A percentile compares a stretch with the other conserved stretches of the same genome.
These are phyloP conservation scores for Monosporozyma siamensis DNA, from an alignment of 805 yeast species.

Conservation along the genomic window DNA sequence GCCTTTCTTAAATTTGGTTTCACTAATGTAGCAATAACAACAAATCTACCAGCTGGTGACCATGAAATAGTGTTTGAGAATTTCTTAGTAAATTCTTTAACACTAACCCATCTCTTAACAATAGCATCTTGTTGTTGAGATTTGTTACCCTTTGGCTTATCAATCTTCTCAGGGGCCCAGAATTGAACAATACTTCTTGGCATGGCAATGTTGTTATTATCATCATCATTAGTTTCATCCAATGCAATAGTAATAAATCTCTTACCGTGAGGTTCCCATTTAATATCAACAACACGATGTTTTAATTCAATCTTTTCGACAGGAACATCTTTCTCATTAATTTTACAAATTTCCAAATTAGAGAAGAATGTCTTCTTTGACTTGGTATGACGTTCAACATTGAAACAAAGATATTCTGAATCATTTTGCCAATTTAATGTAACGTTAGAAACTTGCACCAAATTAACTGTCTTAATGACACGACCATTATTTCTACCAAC, in stretches of 20 bases:
- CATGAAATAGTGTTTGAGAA: conserved; percentile 66
- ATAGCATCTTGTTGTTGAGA: conserved; percentile 17
- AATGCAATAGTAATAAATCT: conserved; percentile 75
- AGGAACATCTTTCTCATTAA: conserved; percentile 83
- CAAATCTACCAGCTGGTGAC: conserved; percentile 92
- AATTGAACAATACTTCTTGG: conserved; percentile 61
- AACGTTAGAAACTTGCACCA: conserved; percentile 90
- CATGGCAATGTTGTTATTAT: conserved; percentile 46
- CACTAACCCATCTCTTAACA: conserved; percentile 48
- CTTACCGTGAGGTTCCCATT: conserved; percentile 93
- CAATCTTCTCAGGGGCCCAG: conserved; percentile 66
- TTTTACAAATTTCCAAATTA: conserved; percentile 82
- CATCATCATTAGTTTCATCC: conserved; percentile 34
- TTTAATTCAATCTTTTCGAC: conserved; percentile 90
- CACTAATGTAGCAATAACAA: conserved; percentile 42
- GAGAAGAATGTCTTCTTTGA: conserved; percentile 87
- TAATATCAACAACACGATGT: conserved; percentile 78
- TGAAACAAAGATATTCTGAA: conserved; percentile 77
- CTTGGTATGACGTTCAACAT: conserved; percentile 94
- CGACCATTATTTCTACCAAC: conserved; percentile 57
- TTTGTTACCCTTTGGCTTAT: conserved; percentile 11
- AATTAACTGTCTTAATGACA: conserved; percentile 80
- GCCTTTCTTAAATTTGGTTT: conserved; percentile 41
- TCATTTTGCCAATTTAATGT: conserved; percentile 90
- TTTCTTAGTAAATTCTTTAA: conserved; percentile 51